Evolutionary conservation across 2,329 filamentous ascomycete species (phyloP).

Genomic region (Monilinia laxa): DNA sequence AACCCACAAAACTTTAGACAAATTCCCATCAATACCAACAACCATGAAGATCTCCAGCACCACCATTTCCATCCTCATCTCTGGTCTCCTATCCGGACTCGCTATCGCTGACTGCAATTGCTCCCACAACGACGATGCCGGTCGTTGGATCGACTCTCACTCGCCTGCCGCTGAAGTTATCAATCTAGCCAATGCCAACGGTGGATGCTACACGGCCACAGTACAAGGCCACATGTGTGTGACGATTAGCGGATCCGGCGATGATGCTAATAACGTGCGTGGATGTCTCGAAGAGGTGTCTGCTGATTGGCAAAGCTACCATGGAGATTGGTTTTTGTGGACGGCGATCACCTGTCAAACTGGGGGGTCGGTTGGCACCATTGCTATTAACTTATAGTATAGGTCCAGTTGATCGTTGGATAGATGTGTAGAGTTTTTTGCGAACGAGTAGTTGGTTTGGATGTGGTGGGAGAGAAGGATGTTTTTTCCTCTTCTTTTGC

Average conservation of each 20-base stretch:
- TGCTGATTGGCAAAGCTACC: neutral
- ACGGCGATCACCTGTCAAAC: neutral
- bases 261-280: neutral
- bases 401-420: no score
- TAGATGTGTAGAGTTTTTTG: no score
- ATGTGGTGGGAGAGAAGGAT: no score
- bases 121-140: constrained; percentile 1
- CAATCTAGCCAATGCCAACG: neutral
- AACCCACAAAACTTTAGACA: no score
- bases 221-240: neutral
- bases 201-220: neutral
- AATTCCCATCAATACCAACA: neutral
- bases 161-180: neutral
- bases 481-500: no score
- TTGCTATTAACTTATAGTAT: neutral
- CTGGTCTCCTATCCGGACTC: neutral
- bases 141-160: neutral
- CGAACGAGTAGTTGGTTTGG: no score
- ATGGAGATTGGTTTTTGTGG: neutral
- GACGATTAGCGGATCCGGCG: neutral
- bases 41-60: neutral
- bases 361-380: neutral
- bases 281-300: neutral
- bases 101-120: neutral
- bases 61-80: neutral